Evolutionary conservation across 169 alveolate species (phyloP), one percentile per base, ranked within the genome.

Genomic region (Blepharisma undulans): DNA sequence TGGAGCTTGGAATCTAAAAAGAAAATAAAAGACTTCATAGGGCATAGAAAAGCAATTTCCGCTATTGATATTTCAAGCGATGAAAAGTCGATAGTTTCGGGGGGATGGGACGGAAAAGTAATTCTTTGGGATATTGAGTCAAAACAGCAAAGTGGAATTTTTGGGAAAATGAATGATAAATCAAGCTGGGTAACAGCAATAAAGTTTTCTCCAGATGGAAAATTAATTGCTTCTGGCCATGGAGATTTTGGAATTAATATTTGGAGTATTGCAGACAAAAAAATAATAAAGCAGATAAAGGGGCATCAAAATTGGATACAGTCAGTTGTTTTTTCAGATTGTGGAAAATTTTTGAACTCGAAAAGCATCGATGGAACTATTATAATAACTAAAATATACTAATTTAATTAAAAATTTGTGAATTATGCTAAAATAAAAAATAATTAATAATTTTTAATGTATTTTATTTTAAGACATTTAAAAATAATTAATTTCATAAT

Each of bases 81-180:
- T 29, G 80, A 74, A 29, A 74, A 74, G 19, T 74, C 19, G 29
- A 5, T 29, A 74, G 80, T 74, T 25, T 74, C 80, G 7, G 80
- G 80, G 12, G 80, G 33, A 14, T 25, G 80, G 29, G 33, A 25
- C 19, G 80, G 80, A 74, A 74, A 74, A 74, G 80, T 74, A 25
- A 74, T 74, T 74, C 80, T 74, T 74, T 74, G 80, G 80, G 80
- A 74, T 74, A 22, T 74, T 6, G 80, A 48, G 14, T 48, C 66
- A 10, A 12, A 48, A 18, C 12, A 48, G 21, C 66, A 48, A 48
- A 48, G 10, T 48, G 66, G 66, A 48, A 48, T 48, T 48, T 48
- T 48, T 48, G 66, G 66, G 21, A 48, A 48, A 48, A 48, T 48
- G 12, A 48, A 48, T 48, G 66, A 48, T 48, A 48, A 48, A 48